These are phyloP conservation scores for Rhizophagus prolifer DNA, from an alignment of 192 early-diverging fungal genomes.

Conservation along the genomic window DNA sequence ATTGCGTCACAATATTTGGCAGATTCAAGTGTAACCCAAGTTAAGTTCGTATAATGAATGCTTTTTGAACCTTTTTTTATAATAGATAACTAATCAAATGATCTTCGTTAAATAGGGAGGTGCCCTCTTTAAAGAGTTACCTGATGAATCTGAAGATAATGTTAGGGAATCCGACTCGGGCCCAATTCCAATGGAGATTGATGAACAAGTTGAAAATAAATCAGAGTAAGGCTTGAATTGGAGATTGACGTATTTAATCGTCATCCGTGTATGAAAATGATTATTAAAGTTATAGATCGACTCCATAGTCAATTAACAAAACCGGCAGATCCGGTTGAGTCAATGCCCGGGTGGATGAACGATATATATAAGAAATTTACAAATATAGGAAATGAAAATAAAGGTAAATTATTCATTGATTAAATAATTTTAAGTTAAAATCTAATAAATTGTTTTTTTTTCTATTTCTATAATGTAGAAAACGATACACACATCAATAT, in stretches of 20 bases:
- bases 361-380: constrained; percentile 53
- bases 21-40: constrained; percentile 63
- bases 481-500: constrained; percentile 56
- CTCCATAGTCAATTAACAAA: constrained; percentile 48
- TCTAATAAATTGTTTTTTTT: not conserved
- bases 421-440: not conserved
- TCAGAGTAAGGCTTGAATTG: constrained; percentile 8
- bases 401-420: not conserved
- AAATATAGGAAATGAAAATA: constrained; percentile 35
- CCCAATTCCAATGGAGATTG: not conserved
- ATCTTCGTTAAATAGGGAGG: not conserved
- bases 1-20: constrained; percentile 57
- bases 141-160: not conserved
- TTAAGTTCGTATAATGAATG: constrained; percentile 17
- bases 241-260: constrained; percentile 57
- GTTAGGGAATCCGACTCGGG: not conserved
- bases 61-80: not conserved
- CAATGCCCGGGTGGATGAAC: constrained; percentile 68
- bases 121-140: not conserved
- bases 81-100: not conserved
- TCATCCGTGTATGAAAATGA: constrained; percentile 64
- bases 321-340: constrained; percentile 30
- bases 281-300: constrained; percentile 56
- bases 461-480: not conserved
- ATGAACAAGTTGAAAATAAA: not conserved